Evolutionary conservation across 768 basidiomycete species (phyloP).

Genomic region (Xerocomellus dryophilus): DNA sequence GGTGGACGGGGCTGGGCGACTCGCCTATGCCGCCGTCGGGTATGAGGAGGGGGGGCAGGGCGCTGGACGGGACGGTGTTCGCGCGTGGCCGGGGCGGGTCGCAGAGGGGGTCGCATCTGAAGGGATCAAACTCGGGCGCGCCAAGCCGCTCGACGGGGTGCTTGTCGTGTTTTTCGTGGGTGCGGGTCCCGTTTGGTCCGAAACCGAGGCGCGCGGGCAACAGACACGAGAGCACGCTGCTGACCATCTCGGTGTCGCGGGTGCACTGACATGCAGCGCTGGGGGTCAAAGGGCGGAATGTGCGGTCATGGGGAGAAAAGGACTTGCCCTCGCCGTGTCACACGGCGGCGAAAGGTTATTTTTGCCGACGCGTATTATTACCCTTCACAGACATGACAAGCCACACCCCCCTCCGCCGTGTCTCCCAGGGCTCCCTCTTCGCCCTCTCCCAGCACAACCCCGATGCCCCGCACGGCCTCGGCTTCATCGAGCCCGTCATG

Average conservation of each 20-base stretch:
- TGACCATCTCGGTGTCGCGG: constrained; percentile 38
- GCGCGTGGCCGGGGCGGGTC: constrained; percentile 28
- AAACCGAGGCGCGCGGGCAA: constrained; percentile 39
- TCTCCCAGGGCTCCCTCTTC: constrained; percentile 89
- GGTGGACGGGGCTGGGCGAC: constrained; percentile 43
- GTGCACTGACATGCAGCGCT: constrained; percentile 8
- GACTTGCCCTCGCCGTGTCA: constrained; percentile 18
- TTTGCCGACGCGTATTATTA: constrained; percentile 2
- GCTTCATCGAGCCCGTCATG: constrained; percentile 81
- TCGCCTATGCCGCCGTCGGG: constrained; percentile 54
- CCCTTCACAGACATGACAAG: no score
- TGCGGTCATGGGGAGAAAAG: constrained; percentile 8
- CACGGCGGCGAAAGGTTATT: constrained; percentile 12
- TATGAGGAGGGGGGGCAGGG: constrained; percentile 41
- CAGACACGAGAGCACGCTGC: constrained; percentile 32
- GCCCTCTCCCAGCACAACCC: constrained; percentile 68
- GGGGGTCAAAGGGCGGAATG: constrained; percentile 3
- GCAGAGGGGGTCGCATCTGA: constrained; percentile 25
- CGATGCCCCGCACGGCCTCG: constrained; percentile 79
- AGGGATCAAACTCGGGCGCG: constrained; percentile 34
- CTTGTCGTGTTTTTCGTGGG: constrained; percentile 23
- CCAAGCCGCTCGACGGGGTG: constrained; percentile 36
- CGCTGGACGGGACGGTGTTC: constrained; percentile 23
- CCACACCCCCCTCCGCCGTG: constrained; percentile 78
- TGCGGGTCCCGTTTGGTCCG: constrained; percentile 11